phyloP scores from a whole-genome alignment of 129 eudicot genomes.

The Cynara cardunculus region DNA sequence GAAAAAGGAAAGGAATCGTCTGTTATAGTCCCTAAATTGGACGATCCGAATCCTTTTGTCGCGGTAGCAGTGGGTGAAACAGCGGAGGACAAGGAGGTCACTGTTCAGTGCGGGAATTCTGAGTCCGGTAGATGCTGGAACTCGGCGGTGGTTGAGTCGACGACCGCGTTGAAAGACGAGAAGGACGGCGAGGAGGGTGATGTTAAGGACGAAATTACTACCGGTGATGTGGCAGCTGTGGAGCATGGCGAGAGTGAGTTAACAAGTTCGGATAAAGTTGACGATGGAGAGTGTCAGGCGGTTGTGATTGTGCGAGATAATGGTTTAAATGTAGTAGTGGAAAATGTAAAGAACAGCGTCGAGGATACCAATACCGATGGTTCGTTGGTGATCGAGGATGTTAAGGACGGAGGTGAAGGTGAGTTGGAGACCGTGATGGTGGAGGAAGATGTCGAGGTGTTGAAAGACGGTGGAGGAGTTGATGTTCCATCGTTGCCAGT shows the following conservation, averaged over 20 bases:
- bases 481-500: conserved; percentile 12
- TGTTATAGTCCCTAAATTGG: conserved; percentile 15
- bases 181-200: conserved; percentile 6
- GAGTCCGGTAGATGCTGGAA: background rate
- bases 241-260: conserved; percentile 4
- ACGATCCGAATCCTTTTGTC: conserved; percentile 8
- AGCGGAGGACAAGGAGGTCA: background rate
- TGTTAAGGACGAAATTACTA: background rate
- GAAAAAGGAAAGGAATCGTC: conserved; percentile 3
- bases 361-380: conserved; percentile 3
- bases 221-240: background rate
- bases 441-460: conserved; percentile 6
- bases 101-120: background rate
- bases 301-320: conserved; percentile 10
- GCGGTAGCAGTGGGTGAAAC: conserved; percentile 17
- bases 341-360: background rate
- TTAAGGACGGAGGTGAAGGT: conserved; percentile 4
- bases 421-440: conserved; percentile 6
- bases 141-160: conserved; percentile 2
- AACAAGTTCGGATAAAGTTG: conserved; percentile 1
- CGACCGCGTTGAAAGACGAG: background rate
- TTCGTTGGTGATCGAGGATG: background rate
- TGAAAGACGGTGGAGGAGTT: background rate
- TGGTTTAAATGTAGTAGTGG: conserved; percentile 4
- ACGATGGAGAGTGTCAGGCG: conserved; percentile 11